These are phyloP conservation scores for Irpex sp. DNA, from an alignment of 1,284 basidiomycete species.

Conservation along the genomic window DNA sequence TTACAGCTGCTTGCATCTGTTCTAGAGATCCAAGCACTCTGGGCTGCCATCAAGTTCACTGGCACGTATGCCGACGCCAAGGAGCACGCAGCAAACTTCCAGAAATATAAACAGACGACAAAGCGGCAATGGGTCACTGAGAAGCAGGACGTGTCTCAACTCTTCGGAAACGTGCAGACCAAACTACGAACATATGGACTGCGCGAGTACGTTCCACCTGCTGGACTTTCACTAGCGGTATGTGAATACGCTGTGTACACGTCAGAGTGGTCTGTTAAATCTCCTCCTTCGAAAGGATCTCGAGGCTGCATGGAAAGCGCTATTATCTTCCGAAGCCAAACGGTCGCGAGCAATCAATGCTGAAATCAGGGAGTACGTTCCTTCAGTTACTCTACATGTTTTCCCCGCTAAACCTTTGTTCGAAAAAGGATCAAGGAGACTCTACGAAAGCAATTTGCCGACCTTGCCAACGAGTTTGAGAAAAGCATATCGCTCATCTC, in stretches of 20 bases:
- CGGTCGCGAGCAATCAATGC: constrained; percentile 87
- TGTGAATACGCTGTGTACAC: constrained; percentile 18
- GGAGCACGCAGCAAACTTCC: constrained; percentile 71
- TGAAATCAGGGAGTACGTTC: constrained; percentile 80
- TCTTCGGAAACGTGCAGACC: constrained; percentile 93
- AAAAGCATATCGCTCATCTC: constrained; percentile 69
- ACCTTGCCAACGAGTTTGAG: constrained; percentile 84
- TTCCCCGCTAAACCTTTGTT: no score
- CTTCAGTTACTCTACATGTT: background rate
- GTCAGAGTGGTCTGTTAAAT: background rate
- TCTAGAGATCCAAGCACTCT: constrained; percentile 58
- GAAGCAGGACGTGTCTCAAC: constrained; percentile 82
- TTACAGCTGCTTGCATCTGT: constrained; percentile 66
- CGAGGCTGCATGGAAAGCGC: constrained; percentile 73
- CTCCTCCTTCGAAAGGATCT: constrained; percentile 50
- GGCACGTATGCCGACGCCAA: constrained; percentile 84
- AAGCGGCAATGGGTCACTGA: constrained; percentile 90
- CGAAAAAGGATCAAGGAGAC: constrained; percentile 80
- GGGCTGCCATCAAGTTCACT: constrained; percentile 60
- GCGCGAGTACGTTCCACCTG: constrained; percentile 78
- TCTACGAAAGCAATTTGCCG: constrained; percentile 81
- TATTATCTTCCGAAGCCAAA: constrained; percentile 75
- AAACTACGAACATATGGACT: constrained; percentile 91
- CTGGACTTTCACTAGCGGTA: constrained; percentile 62
- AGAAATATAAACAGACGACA: constrained; percentile 80